These are phyloP conservation scores for Thermomyces lanuginosus DNA, from an alignment of 2,329 filamentous ascomycete species.

Conservation along the genomic window DNA sequence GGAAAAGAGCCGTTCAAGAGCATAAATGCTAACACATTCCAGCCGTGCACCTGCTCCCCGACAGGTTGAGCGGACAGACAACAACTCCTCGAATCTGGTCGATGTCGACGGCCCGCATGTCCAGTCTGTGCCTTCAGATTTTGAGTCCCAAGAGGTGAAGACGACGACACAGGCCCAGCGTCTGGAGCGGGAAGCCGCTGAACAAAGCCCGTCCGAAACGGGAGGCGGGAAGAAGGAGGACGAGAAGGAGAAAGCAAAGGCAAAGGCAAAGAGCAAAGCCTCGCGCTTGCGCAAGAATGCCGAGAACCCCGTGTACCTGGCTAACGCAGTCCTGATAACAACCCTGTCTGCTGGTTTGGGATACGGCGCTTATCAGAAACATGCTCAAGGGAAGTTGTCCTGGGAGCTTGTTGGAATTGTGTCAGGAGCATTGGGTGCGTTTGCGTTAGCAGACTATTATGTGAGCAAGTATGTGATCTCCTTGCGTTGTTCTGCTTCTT, in stretches of 20 bases:
- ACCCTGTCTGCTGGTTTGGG: conserved; percentile 27
- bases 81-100: conserved; percentile 27
- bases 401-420: conserved; percentile 30
- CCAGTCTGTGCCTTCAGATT: conserved; percentile 25
- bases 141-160: conserved; percentile 26
- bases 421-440: conserved; percentile 28
- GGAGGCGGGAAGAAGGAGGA: conserved; percentile 14
- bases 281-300: conserved; percentile 25
- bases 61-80: conserved; percentile 22
- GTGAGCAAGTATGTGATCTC: conserved; percentile 31
- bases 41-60: conserved; percentile 28
- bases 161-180: conserved; percentile 32
- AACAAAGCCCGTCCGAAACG: conserved; percentile 7
- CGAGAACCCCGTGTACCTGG: conserved; percentile 32
- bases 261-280: conserved; percentile 15
- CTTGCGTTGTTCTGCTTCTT: background rate
- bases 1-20: conserved; percentile 9
- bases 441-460: conserved; percentile 32
- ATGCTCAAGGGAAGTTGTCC: conserved; percentile 29
- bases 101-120: conserved; percentile 34
- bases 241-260: conserved; percentile 13
- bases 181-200: conserved; percentile 25
- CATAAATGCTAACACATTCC: background rate
- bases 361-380: conserved; percentile 33
- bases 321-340: conserved; percentile 29